Evolutionary conservation across 192 early-diverging fungal species (phyloP).

Genomic region (Gryganskiella cystojenkinii): DNA sequence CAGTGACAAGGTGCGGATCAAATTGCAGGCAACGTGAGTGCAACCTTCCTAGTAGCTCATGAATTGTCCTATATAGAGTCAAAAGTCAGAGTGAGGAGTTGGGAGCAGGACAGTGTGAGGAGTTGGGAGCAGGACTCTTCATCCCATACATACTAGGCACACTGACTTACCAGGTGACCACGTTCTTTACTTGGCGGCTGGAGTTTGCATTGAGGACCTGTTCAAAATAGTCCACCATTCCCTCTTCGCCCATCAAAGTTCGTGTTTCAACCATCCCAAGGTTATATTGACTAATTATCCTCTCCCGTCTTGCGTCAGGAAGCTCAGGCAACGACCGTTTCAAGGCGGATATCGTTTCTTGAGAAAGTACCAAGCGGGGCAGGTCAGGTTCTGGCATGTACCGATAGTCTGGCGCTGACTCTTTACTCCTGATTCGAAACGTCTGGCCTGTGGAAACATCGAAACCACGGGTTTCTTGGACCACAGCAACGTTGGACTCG

Average conservation of each 20-base stretch:
- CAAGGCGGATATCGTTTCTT: constrained; percentile 41
- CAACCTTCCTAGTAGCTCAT: constrained; percentile 69
- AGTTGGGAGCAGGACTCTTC: not conserved
- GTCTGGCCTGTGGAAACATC: constrained; percentile 73
- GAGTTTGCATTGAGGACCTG: constrained; percentile 47
- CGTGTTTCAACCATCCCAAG: constrained; percentile 67
- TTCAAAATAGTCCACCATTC: constrained; percentile 83
- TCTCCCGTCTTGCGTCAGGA: constrained; percentile 68
- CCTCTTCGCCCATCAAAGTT: constrained; percentile 77
- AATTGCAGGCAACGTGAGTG: constrained; percentile 57
- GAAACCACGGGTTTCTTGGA: constrained; percentile 86
- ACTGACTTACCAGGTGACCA: constrained; percentile 36
- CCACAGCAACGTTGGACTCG: constrained; percentile 60
- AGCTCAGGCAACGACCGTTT: constrained; percentile 72
- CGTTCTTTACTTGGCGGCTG: constrained; percentile 14
- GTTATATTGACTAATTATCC: constrained; percentile 69
- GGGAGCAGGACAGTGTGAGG: not conserved
- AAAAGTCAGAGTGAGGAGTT: not conserved
- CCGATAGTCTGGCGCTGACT: constrained; percentile 85
- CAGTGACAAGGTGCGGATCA: constrained; percentile 60
- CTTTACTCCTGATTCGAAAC: constrained; percentile 80
- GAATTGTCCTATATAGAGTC: constrained; percentile 60
- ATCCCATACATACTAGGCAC: not conserved
- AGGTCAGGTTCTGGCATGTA: constrained; percentile 91
- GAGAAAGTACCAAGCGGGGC: constrained; percentile 61